A percentile compares a stretch with the other conserved stretches of the same genome.
Conservation (phyloP, 2,329 filamentous ascomycete species). For the Xylaria sp. region DNA sequence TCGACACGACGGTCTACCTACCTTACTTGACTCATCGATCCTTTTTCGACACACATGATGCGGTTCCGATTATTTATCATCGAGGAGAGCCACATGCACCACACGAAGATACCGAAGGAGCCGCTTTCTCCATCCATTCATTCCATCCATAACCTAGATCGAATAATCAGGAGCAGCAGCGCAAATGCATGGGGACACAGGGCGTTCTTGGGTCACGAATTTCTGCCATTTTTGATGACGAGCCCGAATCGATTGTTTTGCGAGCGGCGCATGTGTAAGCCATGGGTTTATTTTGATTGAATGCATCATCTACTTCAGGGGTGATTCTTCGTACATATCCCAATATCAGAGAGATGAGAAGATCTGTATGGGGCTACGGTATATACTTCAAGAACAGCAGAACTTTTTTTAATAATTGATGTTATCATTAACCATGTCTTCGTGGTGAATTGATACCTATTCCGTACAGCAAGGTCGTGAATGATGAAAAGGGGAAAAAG, state of each 20-base stretch:
- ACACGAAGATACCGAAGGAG: too few relatives aligned
- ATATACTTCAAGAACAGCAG: too few relatives aligned
- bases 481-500: conserved; percentile 7
- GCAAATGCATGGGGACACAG: conserved; percentile 8
- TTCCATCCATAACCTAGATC: too few relatives aligned
- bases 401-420: conserved; percentile 19
- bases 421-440: conserved; percentile 30
- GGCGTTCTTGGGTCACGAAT: conserved; percentile 15
- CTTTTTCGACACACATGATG: too few relatives aligned
- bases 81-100: neutral
- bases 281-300: neutral
- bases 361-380: too few relatives aligned
- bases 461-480: conserved; percentile 16
- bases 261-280: conserved; percentile 1
- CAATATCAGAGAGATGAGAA: neutral
- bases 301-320: neutral
- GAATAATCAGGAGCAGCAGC: too few relatives aligned
- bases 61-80: neutral
- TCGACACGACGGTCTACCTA: neutral
- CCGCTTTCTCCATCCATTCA: too few relatives aligned
- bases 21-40: neutral
- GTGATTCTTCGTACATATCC: neutral
- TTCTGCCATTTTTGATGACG: neutral
- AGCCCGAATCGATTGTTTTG: neutral
- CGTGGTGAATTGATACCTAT: conserved; percentile 10